Base-by-base conservation (phyloP, 2,329 filamentous ascomycete genomes). In the Verticillium longisporum region DNA sequence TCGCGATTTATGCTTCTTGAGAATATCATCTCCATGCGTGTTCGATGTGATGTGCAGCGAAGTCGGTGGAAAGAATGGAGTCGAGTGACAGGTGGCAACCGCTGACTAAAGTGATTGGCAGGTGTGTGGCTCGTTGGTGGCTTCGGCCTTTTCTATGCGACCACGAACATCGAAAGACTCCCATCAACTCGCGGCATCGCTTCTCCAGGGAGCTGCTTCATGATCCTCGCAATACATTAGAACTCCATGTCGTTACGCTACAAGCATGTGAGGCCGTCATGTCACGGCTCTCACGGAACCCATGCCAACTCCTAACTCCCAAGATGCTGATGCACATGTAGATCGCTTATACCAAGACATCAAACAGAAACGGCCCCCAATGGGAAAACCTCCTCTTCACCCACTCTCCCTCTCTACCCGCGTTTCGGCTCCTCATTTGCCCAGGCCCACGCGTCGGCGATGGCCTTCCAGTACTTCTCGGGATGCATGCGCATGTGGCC, bases 401-500 rank as follows among this genome's bases (percentile, higher is more conserved):
- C n/a, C 21, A 21, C 15, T 10, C 18, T 50, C n/a, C 11, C 18
- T 21, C 18, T 21, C 9, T 50, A 50, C 45, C 21, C 45, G n/a
- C n/a, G 21, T 18, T 26, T 50, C 2, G 18, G 2, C 14, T 58
- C 21, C n/a, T 60, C 31, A 57, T n/a, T 37, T 34, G 50, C 53
- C 41, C 57, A 56, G 45, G 66, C 66, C 72, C 72, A 74, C 26
- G 66, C 66, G 3, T 61, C 60, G 32, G 65, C 57, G 36, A 83
- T 78, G 0, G 75, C 71, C 1, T 65, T 68, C 86, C 86, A 89
- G 67, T 89, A 89, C 68, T 80, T 75, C 36, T 77, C 77, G 1
- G 81, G 79, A 60, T 86, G 79, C 70, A 78, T 72, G 18, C 81
- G 75, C 74, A 88, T 81, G 68, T 88, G 85, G 1, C 83, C 84